phyloP scores from a whole-genome alignment of 352 stramenopile genomes.

The Globisporangium carolinianum region DNA sequence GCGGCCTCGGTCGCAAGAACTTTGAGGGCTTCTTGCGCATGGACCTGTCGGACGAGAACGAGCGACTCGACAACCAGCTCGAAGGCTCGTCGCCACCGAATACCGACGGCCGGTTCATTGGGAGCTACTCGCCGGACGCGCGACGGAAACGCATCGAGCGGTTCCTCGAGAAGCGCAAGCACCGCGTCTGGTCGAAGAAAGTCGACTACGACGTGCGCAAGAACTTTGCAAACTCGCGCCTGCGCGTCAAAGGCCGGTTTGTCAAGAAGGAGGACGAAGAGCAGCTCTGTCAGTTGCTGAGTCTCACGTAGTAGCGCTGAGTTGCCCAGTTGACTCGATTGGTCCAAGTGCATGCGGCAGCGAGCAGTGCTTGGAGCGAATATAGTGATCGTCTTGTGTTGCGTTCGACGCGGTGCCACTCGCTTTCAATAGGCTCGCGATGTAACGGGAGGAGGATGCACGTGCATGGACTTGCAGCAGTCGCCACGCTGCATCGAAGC shows the following conservation, averaged over 20 bases:
- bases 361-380: too few relatives aligned
- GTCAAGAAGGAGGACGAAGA: constrained; percentile 98
- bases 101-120: constrained; percentile 62
- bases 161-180: constrained; percentile 91
- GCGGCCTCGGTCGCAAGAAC: constrained; percentile 59
- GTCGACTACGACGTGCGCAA: constrained; percentile 99
- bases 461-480: too few relatives aligned
- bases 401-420: too few relatives aligned
- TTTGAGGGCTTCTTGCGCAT: constrained; percentile 78
- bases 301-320: constrained; percentile 45
- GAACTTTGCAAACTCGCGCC: constrained; percentile 97
- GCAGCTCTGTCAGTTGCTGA: constrained; percentile 78
- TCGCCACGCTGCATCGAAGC: too few relatives aligned
- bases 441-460: too few relatives aligned
- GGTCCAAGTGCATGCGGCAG: too few relatives aligned
- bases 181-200: constrained; percentile 94
- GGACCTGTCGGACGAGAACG: constrained; percentile 70
- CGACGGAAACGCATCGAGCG: constrained; percentile 79
- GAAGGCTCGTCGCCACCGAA: constrained; percentile 17
- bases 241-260: constrained; percentile 97
- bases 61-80: constrained; percentile 16
- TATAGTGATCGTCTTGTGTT: too few relatives aligned
- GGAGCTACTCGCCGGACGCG: constrained; percentile 84
- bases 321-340: too few relatives aligned
- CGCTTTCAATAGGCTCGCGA: too few relatives aligned